Conservation (phyloP, 1,284 basidiomycete genomes). For the Violaceomyces palustris region DNA sequence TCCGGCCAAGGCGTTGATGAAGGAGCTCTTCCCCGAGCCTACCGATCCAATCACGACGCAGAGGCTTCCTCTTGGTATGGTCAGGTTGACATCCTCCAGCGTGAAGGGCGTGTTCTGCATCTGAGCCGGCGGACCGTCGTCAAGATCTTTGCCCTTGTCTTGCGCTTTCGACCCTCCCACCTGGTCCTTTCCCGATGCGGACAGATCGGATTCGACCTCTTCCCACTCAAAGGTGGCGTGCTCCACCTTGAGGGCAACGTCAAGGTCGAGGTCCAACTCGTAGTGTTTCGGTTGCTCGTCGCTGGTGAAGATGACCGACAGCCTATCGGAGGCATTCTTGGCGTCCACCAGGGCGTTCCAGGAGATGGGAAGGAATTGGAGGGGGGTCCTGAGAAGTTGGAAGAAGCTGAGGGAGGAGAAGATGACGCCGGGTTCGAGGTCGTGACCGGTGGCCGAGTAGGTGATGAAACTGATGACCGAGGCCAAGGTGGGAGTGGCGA, state of each 20-base stretch:
- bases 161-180: no score
- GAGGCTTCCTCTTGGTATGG: conserved; percentile 67
- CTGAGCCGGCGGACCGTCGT: no score
- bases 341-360: conserved; percentile 74
- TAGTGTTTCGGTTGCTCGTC: no score
- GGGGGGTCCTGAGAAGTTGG: conserved; percentile 50
- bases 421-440: conserved; percentile 65
- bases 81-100: conserved; percentile 62
- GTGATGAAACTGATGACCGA: conserved; percentile 28
- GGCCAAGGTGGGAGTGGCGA: conserved; percentile 27
- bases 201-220: no score
- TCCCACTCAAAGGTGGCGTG: conserved; percentile 42
- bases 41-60: conserved; percentile 73
- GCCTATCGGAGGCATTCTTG: conserved; percentile 11
- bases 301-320: no score
- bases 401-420: conserved; percentile 71
- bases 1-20: conserved; percentile 11
- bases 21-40: conserved; percentile 63
- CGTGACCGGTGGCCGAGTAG: conserved; percentile 64
- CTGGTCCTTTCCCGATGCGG: no score
- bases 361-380: conserved; percentile 62
- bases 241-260: conserved; percentile 3
- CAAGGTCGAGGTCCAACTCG: no score
- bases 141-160: no score
- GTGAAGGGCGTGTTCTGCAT: conserved; percentile 57